Evolutionary conservation across 768 basidiomycete genomes (phyloP).

Genomic region (Chlorophyllum brunneum): DNA sequence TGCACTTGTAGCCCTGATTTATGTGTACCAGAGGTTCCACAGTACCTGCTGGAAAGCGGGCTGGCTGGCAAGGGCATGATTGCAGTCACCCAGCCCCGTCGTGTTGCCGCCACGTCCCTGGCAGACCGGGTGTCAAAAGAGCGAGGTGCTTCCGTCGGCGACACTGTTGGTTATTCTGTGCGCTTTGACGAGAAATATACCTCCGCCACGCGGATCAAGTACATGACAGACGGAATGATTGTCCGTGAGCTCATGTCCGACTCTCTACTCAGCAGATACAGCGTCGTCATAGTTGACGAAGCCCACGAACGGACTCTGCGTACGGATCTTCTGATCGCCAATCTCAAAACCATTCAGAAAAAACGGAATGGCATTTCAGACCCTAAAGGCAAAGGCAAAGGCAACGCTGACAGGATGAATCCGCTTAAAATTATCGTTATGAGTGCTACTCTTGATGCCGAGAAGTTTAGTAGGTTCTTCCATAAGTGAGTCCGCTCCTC

Average conservation of each 20-base stretch:
- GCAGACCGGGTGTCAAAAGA: slow-evolving; percentile 88
- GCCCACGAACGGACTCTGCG: slow-evolving; percentile 95
- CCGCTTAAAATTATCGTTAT: slow-evolving; percentile 92
- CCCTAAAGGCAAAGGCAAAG: slow-evolving; percentile 47
- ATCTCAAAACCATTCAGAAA: slow-evolving; percentile 77
- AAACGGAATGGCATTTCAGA: slow-evolving; percentile 47
- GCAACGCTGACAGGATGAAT: slow-evolving; percentile 38
- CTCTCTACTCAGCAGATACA: slow-evolving; percentile 72
- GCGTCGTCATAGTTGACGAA: slow-evolving; percentile 90
- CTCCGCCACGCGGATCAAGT: slow-evolving; percentile 83
- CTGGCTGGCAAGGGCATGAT: slow-evolving; percentile 71
- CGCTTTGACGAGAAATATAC: slow-evolving; percentile 87
- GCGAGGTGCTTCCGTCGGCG: slow-evolving; percentile 67
- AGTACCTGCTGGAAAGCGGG: slow-evolving; percentile 86
- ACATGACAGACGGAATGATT: slow-evolving; percentile 97
- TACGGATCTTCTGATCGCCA: slow-evolving; percentile 91
- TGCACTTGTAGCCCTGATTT: neutral
- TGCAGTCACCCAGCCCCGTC: slow-evolving; percentile 91
- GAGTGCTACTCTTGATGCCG: slow-evolving; percentile 96
- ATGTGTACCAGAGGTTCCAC: slow-evolving; percentile 76
- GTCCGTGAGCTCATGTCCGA: slow-evolving; percentile 88
- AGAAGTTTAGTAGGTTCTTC: slow-evolving; percentile 90
- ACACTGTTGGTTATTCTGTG: slow-evolving; percentile 88
- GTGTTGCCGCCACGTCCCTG: slow-evolving; percentile 94
- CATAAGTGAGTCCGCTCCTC: slow-evolving; percentile 53